These are phyloP conservation scores for Oleoguttula mirabilis DNA, from an alignment of 495 filamentous ascomycete species.

Conservation along the genomic window DNA sequence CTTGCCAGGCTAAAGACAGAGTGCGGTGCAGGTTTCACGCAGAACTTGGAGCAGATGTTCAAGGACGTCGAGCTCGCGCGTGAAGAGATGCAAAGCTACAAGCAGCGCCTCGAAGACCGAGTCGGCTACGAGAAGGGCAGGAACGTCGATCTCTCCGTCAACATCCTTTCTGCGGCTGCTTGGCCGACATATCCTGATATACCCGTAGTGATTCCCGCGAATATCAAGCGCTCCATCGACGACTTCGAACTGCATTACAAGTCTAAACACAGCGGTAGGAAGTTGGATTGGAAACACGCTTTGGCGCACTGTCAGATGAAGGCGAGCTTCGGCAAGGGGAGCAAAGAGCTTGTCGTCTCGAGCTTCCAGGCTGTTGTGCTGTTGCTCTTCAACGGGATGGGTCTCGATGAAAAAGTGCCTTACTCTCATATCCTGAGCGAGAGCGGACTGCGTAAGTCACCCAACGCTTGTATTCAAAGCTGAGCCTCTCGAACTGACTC, in stretches of 20 bases:
- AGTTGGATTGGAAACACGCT: slow-evolving; percentile 83
- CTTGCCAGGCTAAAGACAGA: slow-evolving; percentile 79
- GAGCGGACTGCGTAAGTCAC: slow-evolving; percentile 52
- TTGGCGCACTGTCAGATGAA: slow-evolving; percentile 75
- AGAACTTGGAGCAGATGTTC: slow-evolving; percentile 98
- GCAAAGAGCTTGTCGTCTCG: slow-evolving; percentile 76
- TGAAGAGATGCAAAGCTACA: slow-evolving; percentile 75
- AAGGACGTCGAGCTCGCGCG: slow-evolving; percentile 86
- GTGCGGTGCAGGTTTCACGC: slow-evolving; percentile 85
- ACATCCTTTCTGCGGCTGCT: slow-evolving; percentile 69
- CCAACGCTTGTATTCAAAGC: neutral
- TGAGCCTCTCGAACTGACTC: slow-evolving; percentile 9
- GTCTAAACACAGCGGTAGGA: slow-evolving; percentile 72
- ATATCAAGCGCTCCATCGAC: slow-evolving; percentile 53
- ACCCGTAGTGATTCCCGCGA: slow-evolving; percentile 58
- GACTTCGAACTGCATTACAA: slow-evolving; percentile 74
- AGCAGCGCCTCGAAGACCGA: slow-evolving; percentile 39
- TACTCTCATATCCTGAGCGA: slow-evolving; percentile 59
- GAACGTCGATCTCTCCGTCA: slow-evolving; percentile 69
- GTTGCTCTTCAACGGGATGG: slow-evolving; percentile 74
- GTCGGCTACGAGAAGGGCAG: slow-evolving; percentile 33
- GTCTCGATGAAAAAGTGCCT: slow-evolving; percentile 41
- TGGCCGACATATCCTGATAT: slow-evolving; percentile 90
- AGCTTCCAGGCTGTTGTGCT: slow-evolving; percentile 87
- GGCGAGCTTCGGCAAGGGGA: slow-evolving; percentile 61